Evolutionary conservation across 2,329 filamentous ascomycete genomes (phyloP).

Genomic region (Colletotrichum falcatum): DNA sequence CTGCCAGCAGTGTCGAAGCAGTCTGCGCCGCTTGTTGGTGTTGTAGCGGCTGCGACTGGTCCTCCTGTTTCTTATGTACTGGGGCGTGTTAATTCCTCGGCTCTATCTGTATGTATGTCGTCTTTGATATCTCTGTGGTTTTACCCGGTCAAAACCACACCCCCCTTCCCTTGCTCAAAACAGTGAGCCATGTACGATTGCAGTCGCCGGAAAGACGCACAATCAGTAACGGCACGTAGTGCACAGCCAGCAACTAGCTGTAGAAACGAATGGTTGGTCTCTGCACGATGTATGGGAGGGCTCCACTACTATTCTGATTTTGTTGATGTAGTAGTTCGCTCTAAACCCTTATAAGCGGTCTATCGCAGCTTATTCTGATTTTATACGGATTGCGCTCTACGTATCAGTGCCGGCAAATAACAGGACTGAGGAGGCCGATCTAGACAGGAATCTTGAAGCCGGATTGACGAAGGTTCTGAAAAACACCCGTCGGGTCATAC

Average conservation of each 20-base stretch:
- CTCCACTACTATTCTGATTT: no score
- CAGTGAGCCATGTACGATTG: constrained; percentile 45
- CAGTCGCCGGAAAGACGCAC: neutral
- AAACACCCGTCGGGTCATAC: no score
- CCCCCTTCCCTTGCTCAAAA: neutral
- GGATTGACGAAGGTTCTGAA: no score
- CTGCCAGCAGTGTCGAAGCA: neutral
- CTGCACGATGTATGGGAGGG: neutral
- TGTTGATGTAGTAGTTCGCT: no score
- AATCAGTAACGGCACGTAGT: neutral
- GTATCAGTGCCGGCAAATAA: no score
- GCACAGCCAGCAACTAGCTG: neutral
- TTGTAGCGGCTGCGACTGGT: neutral
- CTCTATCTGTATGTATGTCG: no score
- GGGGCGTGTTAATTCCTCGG: neutral
- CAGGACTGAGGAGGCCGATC: no score
- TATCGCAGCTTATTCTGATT: no score
- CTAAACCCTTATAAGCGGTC: no score
- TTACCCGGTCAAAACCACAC: neutral
- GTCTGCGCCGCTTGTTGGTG: neutral
- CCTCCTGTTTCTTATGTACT: neutral
- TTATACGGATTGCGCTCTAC: no score
- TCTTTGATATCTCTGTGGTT: neutral
- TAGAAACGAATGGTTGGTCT: neutral
- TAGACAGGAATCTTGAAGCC: no score